phyloP scores from a whole-genome alignment of 2,329 filamentous ascomycete genomes.

The Hymenoscyphus salicellus region DNA sequence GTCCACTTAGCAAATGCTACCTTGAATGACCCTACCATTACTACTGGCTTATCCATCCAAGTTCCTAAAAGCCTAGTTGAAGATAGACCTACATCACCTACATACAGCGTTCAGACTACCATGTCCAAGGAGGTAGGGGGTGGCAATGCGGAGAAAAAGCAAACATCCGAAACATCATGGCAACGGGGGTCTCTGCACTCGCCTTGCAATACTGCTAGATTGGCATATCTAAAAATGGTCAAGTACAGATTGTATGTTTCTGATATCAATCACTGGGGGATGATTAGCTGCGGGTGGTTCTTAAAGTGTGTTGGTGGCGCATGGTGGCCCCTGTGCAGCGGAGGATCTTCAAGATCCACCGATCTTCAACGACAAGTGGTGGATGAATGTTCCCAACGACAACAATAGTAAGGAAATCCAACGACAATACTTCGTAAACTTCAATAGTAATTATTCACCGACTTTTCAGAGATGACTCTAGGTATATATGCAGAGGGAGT shows the following conservation, averaged over 20 bases:
- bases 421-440: neutral
- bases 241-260: no score
- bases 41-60: no score
- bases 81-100: no score
- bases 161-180: neutral
- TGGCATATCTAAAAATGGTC: no score
- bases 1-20: no score
- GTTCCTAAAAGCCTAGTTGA: no score
- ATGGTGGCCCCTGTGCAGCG: constrained; percentile 1
- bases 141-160: neutral
- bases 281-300: neutral
- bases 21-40: no score
- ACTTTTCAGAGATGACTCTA: neutral
- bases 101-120: no score
- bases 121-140: neutral
- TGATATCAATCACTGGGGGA: no score
- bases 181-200: neutral
- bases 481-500: neutral
- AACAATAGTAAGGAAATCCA: neutral
- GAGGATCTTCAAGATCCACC: neutral
- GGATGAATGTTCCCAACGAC: neutral
- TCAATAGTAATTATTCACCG: constrained; percentile 1
- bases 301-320: constrained; percentile 1
- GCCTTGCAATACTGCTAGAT: no score
- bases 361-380: constrained; percentile 1